Conservation (phyloP, 495 filamentous ascomycete genomes). For the Daldinia childiae region DNA sequence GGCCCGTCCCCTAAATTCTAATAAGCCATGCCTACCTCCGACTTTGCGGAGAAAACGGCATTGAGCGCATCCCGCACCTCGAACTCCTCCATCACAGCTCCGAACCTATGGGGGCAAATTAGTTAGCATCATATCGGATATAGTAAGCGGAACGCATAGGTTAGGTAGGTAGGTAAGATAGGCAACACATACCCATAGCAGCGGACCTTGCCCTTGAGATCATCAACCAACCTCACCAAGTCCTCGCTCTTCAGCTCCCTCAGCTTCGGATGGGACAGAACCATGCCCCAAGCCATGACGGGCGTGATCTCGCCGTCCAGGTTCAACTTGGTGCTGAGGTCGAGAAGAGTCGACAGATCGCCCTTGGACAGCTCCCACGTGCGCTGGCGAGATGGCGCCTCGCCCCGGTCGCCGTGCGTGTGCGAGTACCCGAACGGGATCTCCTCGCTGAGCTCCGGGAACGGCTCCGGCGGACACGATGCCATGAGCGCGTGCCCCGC, state of each 20-base stretch:
- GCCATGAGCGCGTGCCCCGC: conserved; percentile 91
- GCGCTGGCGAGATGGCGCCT: conserved; percentile 57
- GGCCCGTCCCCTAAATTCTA: conserved; percentile 19
- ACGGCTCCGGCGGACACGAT: conserved; percentile 77
- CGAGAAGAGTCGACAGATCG: conserved; percentile 81
- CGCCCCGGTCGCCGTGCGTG: conserved; percentile 47
- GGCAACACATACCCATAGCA: conserved; percentile 84
- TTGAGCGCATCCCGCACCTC: conserved; percentile 88
- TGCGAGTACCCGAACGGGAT: conserved; percentile 60
- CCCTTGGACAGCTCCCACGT: conserved; percentile 76
- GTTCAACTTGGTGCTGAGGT: conserved; percentile 83
- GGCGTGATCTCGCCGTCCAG: conserved; percentile 96
- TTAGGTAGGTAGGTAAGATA: conserved; percentile 41
- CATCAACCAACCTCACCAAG: conserved; percentile 75
- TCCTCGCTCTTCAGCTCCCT: conserved; percentile 71
- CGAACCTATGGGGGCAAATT: conserved; percentile 66
- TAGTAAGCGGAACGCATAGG: conserved; percentile 13
- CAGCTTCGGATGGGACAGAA: conserved; percentile 76
- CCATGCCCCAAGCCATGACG: conserved; percentile 89
- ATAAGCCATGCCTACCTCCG: conserved; percentile 56
- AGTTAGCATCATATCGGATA: conserved; percentile 27
- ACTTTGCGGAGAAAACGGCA: conserved; percentile 71
- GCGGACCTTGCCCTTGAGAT: conserved; percentile 79
- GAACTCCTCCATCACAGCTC: conserved; percentile 88
- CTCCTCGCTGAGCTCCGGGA: conserved; percentile 55